These are phyloP conservation scores for Rhexocercosporidium sp. DNA, from an alignment of 2,329 filamentous ascomycete genomes.

Conservation along the genomic window DNA sequence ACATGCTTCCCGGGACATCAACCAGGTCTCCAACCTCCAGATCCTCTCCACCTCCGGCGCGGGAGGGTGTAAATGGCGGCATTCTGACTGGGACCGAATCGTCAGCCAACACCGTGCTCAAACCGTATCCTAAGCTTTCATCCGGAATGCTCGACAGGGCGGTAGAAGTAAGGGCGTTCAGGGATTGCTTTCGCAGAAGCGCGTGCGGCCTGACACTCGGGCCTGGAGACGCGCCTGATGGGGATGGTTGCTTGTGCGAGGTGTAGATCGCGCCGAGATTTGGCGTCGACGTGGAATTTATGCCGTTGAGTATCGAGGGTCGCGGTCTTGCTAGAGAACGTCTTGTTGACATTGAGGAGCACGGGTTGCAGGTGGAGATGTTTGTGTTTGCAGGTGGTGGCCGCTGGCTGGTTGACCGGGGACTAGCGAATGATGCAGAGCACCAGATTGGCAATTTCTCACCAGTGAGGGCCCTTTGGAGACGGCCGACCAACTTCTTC, in stretches of 20 bases:
- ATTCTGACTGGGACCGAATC: slow-evolving; percentile 50
- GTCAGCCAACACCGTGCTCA: slow-evolving; percentile 59
- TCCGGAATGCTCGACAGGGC: slow-evolving; percentile 70
- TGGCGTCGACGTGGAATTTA: slow-evolving; percentile 60
- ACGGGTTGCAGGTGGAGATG: slow-evolving; percentile 6
- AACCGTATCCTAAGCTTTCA: slow-evolving; percentile 67
- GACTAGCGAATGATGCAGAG: slow-evolving; percentile 11
- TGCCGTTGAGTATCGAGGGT: slow-evolving; percentile 40
- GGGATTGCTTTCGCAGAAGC: slow-evolving; percentile 71
- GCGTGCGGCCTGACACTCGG: slow-evolving; percentile 37
- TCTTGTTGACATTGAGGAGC: slow-evolving; percentile 36
- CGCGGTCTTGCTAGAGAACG: slow-evolving; percentile 42
- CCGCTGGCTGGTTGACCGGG: slow-evolving; percentile 10
- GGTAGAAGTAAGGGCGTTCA: slow-evolving; percentile 69
- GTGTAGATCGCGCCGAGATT: slow-evolving; percentile 54
- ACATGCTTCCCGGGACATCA: slow-evolving; percentile 92
- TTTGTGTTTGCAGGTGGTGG: slow-evolving; percentile 5
- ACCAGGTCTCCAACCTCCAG: slow-evolving; percentile 82
- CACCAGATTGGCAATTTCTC: slow-evolving; percentile 12
- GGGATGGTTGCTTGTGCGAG: slow-evolving; percentile 23
- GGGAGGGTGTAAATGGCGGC: slow-evolving; percentile 59
- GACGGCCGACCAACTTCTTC: neutral
- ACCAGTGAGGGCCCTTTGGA: neutral
- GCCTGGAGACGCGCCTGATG: slow-evolving; percentile 8
- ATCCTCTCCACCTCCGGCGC: slow-evolving; percentile 53